phyloP scores from a whole-genome alignment of 352 stramenopile genomes.

The Phytophthora pistaciae region DNA sequence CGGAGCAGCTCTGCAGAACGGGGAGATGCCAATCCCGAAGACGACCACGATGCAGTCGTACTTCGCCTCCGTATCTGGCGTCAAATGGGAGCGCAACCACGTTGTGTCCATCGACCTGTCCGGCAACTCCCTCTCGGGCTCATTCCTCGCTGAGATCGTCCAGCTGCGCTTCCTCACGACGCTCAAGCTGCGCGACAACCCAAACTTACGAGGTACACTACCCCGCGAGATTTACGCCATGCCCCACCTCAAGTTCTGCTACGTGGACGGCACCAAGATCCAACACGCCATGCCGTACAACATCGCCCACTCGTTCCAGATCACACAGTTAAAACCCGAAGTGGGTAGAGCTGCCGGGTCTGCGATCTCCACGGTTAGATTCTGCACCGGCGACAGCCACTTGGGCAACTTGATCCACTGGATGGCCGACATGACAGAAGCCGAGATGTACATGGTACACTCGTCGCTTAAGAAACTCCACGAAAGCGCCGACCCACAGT shows the following conservation, averaged over 20 bases:
- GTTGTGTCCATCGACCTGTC: slow-evolving; percentile 66
- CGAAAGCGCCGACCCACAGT: slow-evolving; percentile 21
- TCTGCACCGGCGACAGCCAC: slow-evolving; percentile 43
- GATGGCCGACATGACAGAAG: slow-evolving; percentile 61
- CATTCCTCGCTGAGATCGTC: slow-evolving; percentile 49
- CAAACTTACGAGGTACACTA: slow-evolving; percentile 43
- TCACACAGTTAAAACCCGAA: slow-evolving; percentile 53
- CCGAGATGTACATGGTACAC: slow-evolving; percentile 67
- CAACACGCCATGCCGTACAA: slow-evolving; percentile 55
- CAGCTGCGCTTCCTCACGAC: slow-evolving; percentile 57
- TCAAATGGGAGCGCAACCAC: slow-evolving; percentile 70
- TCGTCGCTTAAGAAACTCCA: slow-evolving; percentile 55
- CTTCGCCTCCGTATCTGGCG: slow-evolving; percentile 47
- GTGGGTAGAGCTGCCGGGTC: slow-evolving; percentile 1
- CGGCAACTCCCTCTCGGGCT: slow-evolving; percentile 56
- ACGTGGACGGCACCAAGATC: slow-evolving; percentile 64
- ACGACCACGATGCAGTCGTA: slow-evolving; percentile 40
- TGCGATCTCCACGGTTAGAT: slow-evolving; percentile 49
- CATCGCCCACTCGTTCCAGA: slow-evolving; percentile 63
- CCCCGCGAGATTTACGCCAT: slow-evolving; percentile 47
- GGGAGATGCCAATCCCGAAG: slow-evolving; percentile 18
- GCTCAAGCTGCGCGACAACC: slow-evolving; percentile 71
- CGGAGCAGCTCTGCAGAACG: slow-evolving; percentile 11
- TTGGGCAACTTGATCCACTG: slow-evolving; percentile 42
- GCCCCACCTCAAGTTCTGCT: slow-evolving; percentile 66